Conservation (phyloP, 73 alveolate genomes). For the Tetrahymena borealis region DNA sequence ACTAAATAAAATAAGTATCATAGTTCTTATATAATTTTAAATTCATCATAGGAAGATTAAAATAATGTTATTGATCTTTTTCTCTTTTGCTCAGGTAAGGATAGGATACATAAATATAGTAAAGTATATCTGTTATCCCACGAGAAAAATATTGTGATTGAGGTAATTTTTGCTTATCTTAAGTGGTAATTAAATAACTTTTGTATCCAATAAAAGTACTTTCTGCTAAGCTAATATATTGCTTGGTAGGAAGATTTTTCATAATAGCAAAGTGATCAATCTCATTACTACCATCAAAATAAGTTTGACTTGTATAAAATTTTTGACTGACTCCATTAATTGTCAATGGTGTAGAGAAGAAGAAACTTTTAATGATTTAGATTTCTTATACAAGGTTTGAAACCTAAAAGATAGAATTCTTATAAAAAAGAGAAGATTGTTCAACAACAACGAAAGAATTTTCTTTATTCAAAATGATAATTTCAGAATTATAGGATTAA, state of each 20-base stretch:
- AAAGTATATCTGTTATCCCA: background rate
- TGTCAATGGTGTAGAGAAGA: background rate
- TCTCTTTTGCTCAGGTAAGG: background rate
- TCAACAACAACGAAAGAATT: background rate
- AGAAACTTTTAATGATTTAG: background rate
- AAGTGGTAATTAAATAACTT: background rate
- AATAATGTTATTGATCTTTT: background rate
- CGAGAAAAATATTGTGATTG: background rate
- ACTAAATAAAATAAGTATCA: background rate
- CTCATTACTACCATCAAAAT: background rate
- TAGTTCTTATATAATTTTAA: background rate
- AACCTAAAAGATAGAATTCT: background rate
- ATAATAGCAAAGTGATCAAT: background rate
- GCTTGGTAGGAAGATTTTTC: background rate
- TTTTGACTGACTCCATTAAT: background rate
- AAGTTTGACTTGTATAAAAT: background rate
- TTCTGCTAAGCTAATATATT: background rate
- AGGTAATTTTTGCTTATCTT: background rate
- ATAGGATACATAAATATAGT: background rate
- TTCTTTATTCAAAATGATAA: background rate
- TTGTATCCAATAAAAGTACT: background rate
- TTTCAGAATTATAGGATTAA: background rate
- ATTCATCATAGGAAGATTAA: background rate
- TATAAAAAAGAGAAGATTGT: background rate
- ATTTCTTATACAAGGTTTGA: background rate